phyloP scores from a whole-genome alignment of 2,329 filamentous ascomycete genomes.

The Torrubiella hemipterigena region DNA sequence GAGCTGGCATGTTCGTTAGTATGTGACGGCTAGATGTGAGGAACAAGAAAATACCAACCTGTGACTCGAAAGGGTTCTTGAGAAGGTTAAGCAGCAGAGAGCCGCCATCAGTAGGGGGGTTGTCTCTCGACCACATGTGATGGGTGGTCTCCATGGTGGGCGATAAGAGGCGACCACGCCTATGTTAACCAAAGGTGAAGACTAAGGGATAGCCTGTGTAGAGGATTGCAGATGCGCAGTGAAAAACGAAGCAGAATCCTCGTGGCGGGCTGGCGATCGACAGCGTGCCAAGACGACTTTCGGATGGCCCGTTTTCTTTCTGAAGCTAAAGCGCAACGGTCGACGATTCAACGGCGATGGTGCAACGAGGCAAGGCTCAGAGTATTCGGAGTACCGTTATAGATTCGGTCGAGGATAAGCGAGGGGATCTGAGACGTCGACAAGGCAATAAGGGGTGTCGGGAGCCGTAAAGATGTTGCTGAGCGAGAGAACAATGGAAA shows the following conservation, averaged over 20 bases:
- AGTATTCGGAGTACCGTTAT: too few relatives aligned
- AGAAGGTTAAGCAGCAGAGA: constrained; percentile 35
- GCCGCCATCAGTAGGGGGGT: constrained; percentile 16
- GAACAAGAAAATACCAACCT: constrained; percentile 21
- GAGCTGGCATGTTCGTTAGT: constrained; percentile 20
- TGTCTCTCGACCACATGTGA: neutral
- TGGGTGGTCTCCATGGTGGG: constrained; percentile 4
- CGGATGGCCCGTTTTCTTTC: too few relatives aligned
- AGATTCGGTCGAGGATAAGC: too few relatives aligned
- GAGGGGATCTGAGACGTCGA: too few relatives aligned
- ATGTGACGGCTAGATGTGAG: constrained; percentile 22
- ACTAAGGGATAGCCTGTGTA: neutral
- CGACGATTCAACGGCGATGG: too few relatives aligned
- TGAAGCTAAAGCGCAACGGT: too few relatives aligned
- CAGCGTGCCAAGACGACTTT: neutral
- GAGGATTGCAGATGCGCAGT: neutral
- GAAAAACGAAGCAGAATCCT: too few relatives aligned
- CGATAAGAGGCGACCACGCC: neutral
- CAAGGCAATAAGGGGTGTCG: neutral
- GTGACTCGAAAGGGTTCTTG: constrained; percentile 35
- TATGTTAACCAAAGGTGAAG: neutral
- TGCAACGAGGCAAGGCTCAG: too few relatives aligned
- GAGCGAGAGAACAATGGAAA: neutral
- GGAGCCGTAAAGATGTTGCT: neutral
- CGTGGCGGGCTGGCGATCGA: too few relatives aligned